Conservation (phyloP, 1,284 basidiomycete species). For the Papiliotrema terrestris region DNA sequence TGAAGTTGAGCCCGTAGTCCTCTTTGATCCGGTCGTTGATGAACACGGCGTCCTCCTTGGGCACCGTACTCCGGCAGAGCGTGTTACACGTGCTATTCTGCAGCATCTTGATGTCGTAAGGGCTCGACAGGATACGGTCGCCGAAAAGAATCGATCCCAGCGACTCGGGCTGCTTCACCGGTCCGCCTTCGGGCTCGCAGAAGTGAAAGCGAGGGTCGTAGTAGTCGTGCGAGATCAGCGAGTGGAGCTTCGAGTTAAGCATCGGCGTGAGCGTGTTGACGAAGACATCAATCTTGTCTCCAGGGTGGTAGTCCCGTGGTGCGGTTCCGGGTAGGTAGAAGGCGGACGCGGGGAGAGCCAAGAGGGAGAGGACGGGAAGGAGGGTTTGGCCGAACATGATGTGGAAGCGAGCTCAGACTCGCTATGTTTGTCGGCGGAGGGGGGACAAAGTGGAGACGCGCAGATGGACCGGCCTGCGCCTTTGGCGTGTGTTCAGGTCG, state of each 20-base stretch:
- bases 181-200: slow-evolving; percentile 74
- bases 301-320: slow-evolving; percentile 67
- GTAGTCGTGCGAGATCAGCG: slow-evolving; percentile 40
- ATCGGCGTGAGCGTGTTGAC: slow-evolving; percentile 84
- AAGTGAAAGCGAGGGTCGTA: slow-evolving; percentile 65
- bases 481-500: too few species aligned
- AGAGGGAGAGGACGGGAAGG: slow-evolving; percentile 10
- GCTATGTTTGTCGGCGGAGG: not conserved
- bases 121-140: slow-evolving; percentile 89
- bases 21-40: slow-evolving; percentile 88
- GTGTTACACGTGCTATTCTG: slow-evolving; percentile 63
- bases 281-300: slow-evolving; percentile 68
- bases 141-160: slow-evolving; percentile 93
- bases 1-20: slow-evolving; percentile 92
- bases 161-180: slow-evolving; percentile 76
- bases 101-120: slow-evolving; percentile 60
- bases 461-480: too few species aligned
- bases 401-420: not conserved
- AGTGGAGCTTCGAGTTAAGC: slow-evolving; percentile 71
- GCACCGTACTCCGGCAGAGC: slow-evolving; percentile 66
- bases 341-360: slow-evolving; percentile 44
- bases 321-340: slow-evolving; percentile 73
- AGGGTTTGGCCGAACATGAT: slow-evolving; percentile 5
- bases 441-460: not conserved
- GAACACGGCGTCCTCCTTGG: slow-evolving; percentile 73